Base-by-base conservation (phyloP, 345 rosid species). In the Streptanthus diversifolius region DNA sequence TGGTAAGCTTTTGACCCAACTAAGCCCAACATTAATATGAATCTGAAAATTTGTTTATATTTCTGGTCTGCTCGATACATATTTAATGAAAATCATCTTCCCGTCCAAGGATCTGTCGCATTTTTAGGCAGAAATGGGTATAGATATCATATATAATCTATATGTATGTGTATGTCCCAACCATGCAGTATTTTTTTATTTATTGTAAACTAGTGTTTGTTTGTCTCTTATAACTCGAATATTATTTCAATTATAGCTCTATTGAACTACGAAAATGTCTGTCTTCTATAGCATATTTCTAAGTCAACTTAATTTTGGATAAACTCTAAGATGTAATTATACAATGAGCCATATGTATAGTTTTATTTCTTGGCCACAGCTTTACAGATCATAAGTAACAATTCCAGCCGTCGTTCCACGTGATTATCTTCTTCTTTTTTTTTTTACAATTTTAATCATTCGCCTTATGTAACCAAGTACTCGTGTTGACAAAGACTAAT, bases 231-330 rank as follows among this genome's bases (percentile, higher is more conserved):
- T 65, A 35, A 58, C 18, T 66, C 43, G 22, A 47, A 36, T 27
- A 36, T 47, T 45, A 30, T 44, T 55, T 33, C 41, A 45, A 12
- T 7, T 22, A 24, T 43, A 11, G 11, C 29, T 73, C 43, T 45
- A 36, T 35, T 51, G 32, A 67, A 60, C 54, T 22, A 51, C 63
- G 29, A 67, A 67, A 61, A 40, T 58, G 54, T 62, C 54, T 55
- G 74, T 69, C 64, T 45, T 53, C 41, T 53, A 52, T 62, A 54
- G 57, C 45, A 45, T 70, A 39, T 70, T 70, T 63, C 22, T 11
- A 37, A 45, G 80, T 54, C 66, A 76, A 63, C 66, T 70, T 27
- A 45, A 76, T 22, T 51, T 76, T 63, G 67, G 75, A 76, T 56
- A 29, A 70, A 24, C 67, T 63, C 66, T 13, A 45, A 70, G 3